Percentiles rank a stretch among this genome's conserved stretches.
Conservation (phyloP, 2,329 filamentous ascomycete genomes). For the Pseudomassariella vexata region DNA sequence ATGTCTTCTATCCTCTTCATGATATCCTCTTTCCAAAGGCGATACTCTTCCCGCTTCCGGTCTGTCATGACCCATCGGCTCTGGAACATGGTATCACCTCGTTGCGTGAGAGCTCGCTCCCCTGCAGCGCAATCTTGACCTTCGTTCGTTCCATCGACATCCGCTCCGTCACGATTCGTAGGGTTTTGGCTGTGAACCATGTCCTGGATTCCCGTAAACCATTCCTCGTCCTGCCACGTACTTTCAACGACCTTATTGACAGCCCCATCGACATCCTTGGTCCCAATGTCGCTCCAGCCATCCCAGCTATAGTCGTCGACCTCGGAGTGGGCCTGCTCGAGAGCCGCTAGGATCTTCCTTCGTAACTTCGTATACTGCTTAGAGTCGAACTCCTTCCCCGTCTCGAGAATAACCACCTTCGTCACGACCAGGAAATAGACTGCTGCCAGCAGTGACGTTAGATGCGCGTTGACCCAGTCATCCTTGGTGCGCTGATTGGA, state of each 20-base stretch:
- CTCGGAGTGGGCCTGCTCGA: slow-evolving; percentile 34
- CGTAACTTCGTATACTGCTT: slow-evolving; percentile 40
- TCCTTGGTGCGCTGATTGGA: slow-evolving; percentile 39
- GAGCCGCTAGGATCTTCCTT: slow-evolving; percentile 39
- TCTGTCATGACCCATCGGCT: slow-evolving; percentile 64
- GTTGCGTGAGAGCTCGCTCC: slow-evolving; percentile 36
- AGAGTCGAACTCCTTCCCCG: slow-evolving; percentile 31
- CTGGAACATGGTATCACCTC: slow-evolving; percentile 68
- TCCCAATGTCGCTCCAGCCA: slow-evolving; percentile 43
- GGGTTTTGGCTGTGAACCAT: slow-evolving; percentile 31
- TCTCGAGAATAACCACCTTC: slow-evolving; percentile 36
- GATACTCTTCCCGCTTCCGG: slow-evolving; percentile 54
- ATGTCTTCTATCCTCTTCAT: slow-evolving; percentile 48
- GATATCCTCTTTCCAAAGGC: slow-evolving; percentile 57
- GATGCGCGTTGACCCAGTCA: slow-evolving; percentile 41
- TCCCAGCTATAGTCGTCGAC: slow-evolving; percentile 43
- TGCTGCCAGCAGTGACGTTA: slow-evolving; percentile 52
- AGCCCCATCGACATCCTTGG: slow-evolving; percentile 56
- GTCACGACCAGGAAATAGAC: slow-evolving; percentile 56
- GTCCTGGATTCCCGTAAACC: slow-evolving; percentile 56
- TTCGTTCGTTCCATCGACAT: slow-evolving; percentile 24
- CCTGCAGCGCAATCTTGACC: slow-evolving; percentile 26
- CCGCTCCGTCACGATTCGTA: slow-evolving; percentile 12
- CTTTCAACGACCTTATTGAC: slow-evolving; percentile 51
- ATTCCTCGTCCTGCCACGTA: slow-evolving; percentile 56